Base-by-base conservation (phyloP, 371 early-diverging fungal genomes). In the Rhizopus stolonifer region DNA sequence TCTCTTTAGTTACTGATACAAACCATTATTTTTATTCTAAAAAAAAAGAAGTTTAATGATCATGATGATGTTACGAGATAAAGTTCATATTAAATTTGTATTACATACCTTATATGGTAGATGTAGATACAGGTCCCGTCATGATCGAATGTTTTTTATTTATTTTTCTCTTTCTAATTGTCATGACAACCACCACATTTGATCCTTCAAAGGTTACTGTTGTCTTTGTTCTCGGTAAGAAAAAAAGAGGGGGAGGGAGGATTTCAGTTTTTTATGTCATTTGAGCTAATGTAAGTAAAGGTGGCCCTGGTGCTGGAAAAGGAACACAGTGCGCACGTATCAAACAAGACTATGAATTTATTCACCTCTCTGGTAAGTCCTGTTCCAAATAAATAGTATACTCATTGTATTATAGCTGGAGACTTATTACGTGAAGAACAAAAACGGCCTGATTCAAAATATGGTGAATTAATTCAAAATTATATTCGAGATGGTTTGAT, bases 401-500 rank as follows among this genome's bases (percentile, higher is more conserved):
- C 18, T 22, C 21, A 21, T 1, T 7, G 23, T 25, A 22, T 34
- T 21, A 29, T 22, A 90, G 98, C 98, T 44, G 99, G 99, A 44
- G 99, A 97, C 61, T 79, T 98, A 31, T 80, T 98, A 29, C 90
- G 99, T 38, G 95, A 77, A 7, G 99, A 98, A 62, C 91, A 90
- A 61, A 70, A 86, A 52, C 86, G 94, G 15, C 67, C 72, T 31
- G 92, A 85, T n/a, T 94, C 95, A 4, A 73, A 88, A 47, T 89
- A 87, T 67, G 95, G 95, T 44, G 92, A 93, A 51, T 65, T 96
- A 51, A 97, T 97, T 69, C 84, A 87, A 56, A 78, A 69, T 33
- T 92, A 88, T 60, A 96, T 98, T 66, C 88, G 85, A 46, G 94
- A 95, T 55, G 99, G 99, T 25, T 61, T 86, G 60, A 97, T 97